Conservation (phyloP, 2,329 filamentous ascomycete species). For the Fonsecaea nubica region DNA sequence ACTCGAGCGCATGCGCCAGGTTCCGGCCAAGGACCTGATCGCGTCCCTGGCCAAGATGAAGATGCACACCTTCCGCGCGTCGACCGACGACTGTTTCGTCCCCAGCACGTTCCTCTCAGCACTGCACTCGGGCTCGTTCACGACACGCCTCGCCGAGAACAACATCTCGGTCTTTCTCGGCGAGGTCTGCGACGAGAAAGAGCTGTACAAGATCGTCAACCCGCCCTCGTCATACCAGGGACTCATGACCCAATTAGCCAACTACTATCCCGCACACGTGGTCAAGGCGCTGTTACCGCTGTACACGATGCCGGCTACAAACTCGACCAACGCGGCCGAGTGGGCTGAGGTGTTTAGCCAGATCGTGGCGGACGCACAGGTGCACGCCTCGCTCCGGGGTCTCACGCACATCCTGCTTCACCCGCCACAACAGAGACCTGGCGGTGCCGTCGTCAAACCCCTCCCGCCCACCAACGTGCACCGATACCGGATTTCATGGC, state of each 20-base stretch:
- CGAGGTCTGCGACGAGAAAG: constrained; percentile 55
- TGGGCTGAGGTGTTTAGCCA: constrained; percentile 49
- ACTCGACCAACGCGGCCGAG: constrained; percentile 41
- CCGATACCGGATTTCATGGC: constrained; percentile 40
- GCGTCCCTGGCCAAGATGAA: constrained; percentile 49
- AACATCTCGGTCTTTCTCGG: constrained; percentile 51
- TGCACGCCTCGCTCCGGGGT: constrained; percentile 48
- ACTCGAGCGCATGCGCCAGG: constrained; percentile 44
- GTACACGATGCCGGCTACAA: constrained; percentile 43
- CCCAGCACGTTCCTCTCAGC: constrained; percentile 50
- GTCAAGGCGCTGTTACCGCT: constrained; percentile 47
- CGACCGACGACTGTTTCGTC: constrained; percentile 54
- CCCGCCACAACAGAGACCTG: constrained; percentile 14
- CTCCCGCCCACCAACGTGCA: constrained; percentile 30
- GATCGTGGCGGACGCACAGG: constrained; percentile 52
- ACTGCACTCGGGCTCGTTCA: constrained; percentile 47
- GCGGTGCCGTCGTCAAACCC: constrained; percentile 8
- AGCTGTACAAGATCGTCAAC: constrained; percentile 53
- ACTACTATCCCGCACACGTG: constrained; percentile 53
- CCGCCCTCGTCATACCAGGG: constrained; percentile 46
- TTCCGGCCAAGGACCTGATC: constrained; percentile 46
- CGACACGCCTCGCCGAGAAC: constrained; percentile 47
- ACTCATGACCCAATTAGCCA: constrained; percentile 49
- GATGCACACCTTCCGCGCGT: constrained; percentile 56
- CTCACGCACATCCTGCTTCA: constrained; percentile 43